phyloP scores from a whole-genome alignment of 371 early-diverging fungal species.

The Nematocida sp. region DNA sequence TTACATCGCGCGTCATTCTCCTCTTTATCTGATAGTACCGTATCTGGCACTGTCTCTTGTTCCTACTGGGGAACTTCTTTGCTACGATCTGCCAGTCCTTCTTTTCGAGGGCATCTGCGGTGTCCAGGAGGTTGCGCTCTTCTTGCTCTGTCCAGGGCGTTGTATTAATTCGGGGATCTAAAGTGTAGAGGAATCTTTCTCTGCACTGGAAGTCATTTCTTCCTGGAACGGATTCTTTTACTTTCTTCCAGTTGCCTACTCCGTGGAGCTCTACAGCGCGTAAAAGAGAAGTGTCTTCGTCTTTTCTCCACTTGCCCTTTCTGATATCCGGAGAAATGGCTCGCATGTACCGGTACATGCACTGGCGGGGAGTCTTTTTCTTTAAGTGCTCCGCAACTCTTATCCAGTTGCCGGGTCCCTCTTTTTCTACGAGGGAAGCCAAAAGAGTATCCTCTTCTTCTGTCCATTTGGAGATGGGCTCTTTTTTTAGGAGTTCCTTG shows the following conservation, averaged over 20 bases:
- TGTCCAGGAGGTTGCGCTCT: slow-evolving; percentile 18
- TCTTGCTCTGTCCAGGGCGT: slow-evolving; percentile 39
- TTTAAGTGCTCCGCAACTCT: slow-evolving; percentile 33
- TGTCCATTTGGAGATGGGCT: slow-evolving; percentile 72
- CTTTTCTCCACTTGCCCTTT: slow-evolving; percentile 66
- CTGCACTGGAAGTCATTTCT: slow-evolving; percentile 54
- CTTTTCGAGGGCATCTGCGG: neutral
- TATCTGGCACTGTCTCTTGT: slow-evolving; percentile 34
- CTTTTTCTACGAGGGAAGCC: slow-evolving; percentile 74
- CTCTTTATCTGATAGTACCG: slow-evolving; percentile 22
- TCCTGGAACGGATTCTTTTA: slow-evolving; percentile 22
- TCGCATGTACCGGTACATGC: slow-evolving; percentile 74
- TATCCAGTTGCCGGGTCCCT: slow-evolving; percentile 68
- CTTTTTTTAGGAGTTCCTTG: slow-evolving; percentile 13
- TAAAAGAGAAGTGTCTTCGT: slow-evolving; percentile 45
- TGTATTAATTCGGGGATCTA: slow-evolving; percentile 33
- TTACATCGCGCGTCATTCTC: too few species aligned
- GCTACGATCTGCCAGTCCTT: slow-evolving; percentile 17
- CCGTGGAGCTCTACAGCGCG: slow-evolving; percentile 13
- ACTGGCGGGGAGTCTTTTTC: slow-evolving; percentile 68
- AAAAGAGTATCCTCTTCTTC: slow-evolving; percentile 73
- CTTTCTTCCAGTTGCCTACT: slow-evolving; percentile 45
- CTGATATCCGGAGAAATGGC: slow-evolving; percentile 72
- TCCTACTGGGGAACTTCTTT: slow-evolving; percentile 4
- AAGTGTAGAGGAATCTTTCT: slow-evolving; percentile 42